Evolutionary conservation across 2,329 filamentous ascomycete genomes (phyloP), one percentile per base, ranked within the genome.

Genomic region (Microcyclospora pomicola): DNA sequence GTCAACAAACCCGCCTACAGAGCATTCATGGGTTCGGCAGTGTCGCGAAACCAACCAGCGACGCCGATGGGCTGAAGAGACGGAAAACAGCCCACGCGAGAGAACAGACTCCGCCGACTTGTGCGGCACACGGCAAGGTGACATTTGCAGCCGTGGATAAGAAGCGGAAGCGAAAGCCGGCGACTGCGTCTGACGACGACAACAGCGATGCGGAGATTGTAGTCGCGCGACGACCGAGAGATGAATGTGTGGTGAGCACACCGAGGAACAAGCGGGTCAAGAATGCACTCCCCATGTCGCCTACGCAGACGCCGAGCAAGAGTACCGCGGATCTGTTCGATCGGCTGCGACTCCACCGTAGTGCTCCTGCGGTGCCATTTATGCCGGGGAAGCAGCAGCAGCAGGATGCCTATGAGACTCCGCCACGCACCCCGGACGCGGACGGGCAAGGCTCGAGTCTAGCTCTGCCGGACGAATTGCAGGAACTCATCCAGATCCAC

Each of bases 401-500:
- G 29, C 37, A 47, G 32, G 32, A 42, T 6, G 46, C 46, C 4
- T 49, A 52, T 34, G 47, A 54, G 27, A 61, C 54, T n/a, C 57
- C 58, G 9, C 56, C 55, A 11, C 40, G 47, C 11, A 57, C 53
- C 11, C 55, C 55, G 12, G 38, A 52, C 27, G 31, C 42, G n/a
- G 40, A 45, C 15, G 28, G 38, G 6, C 43, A 47, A 27, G 33
- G 46, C 16, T 5, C 7, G 7, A 35, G 45, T 31, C 31, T 44
- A 2, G 40, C 48, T 11, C 52, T 67, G 35, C 65, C 66, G 4
- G 43, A 48, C 29, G 61, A 62, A 42, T 52, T 69, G 7, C 53
- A 62, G 39, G 61, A 65, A 35, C 56, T 68, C 31, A 56, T 62
- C 35, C 49, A 52, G n/a, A 56, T 70, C 6, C 62, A 69, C 47